These are phyloP conservation scores for Fraxinus angustifolia DNA, from an alignment of 305 asterid species.

Conservation along the genomic window DNA sequence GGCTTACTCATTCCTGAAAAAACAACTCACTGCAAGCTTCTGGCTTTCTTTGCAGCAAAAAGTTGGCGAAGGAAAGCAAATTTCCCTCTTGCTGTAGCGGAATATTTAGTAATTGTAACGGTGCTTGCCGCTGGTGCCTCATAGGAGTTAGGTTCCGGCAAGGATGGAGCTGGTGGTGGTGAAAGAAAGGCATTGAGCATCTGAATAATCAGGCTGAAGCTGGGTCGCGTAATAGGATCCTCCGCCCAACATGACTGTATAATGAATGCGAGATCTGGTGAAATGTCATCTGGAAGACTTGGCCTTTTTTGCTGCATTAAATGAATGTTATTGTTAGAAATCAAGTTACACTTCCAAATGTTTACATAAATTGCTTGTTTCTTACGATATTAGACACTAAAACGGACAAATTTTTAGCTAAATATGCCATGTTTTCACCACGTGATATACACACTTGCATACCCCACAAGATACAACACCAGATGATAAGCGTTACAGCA, in stretches of 20 bases:
- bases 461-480: not conserved
- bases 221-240: conserved; percentile 84
- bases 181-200: conserved; percentile 70
- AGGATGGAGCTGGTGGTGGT: conserved; percentile 39
- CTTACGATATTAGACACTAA: not conserved
- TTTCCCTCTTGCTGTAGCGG: conserved; percentile 71
- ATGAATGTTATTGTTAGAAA: not conserved
- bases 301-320: conserved; percentile 86
- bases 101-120: conserved; percentile 56
- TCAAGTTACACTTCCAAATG: not conserved
- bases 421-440: not conserved
- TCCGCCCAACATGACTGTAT: conserved; percentile 94
- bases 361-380: not conserved
- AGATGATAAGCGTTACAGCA: not conserved
- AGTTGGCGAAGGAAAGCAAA: conserved; percentile 82
- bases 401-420: not conserved
- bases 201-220: conserved; percentile 77
- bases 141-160: conserved; percentile 36
- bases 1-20: not conserved
- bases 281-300: conserved; percentile 52
- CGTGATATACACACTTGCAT: not conserved
- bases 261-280: conserved; percentile 67
- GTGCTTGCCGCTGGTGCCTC: conserved; percentile 44
- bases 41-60: conserved; percentile 77
- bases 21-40: conserved; percentile 43